Base-by-base conservation (phyloP, 352 stramenopile species). In the Peronosclerospora sorghi region DNA sequence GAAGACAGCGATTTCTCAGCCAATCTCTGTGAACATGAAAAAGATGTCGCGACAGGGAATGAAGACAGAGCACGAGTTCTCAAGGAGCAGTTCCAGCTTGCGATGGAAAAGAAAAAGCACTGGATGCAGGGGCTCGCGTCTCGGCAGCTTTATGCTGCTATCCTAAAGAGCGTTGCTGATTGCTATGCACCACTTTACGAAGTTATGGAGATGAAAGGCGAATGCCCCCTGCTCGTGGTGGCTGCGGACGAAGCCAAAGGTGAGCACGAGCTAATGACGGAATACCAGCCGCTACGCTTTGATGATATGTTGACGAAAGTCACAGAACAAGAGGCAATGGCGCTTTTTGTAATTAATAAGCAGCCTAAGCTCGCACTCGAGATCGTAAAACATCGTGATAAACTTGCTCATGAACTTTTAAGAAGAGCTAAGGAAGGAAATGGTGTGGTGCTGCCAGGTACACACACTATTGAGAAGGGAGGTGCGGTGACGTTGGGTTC, bases 111-210 rank as follows among this genome's bases (percentile, higher is more conserved):
- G 45, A 85, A 85, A 51, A 73, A 64, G 45, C 37, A 54, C 43
- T 85, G 69, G 69, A 75, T 85, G 67, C 59, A 68, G 46, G 47
- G 48, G 35, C 65, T 83, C 32, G 62, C 52, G 1, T 39, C 61
- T 15, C 44, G 65, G 38, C 54, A 65, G 15, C 44, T 65, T 20
- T 74, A 60, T 27, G 48, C 49, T 7, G 45, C 52, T 28, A 14
- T 86, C 19, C 37, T 83, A 29, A 70, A 79, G 38, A 55, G 52
- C 34, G 68, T 83, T 10, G 52, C 48, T 18, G 73, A 86, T 35
- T 83, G 70, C 47, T 86, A 86, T 57, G 63, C 62, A 15, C 73
- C 69, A 17, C 42, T 83, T 20, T 86, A 86, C 28, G 32, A 41
- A 14, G 47, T 38, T 7, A 61, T 77, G 36, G 48, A 45, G 6